Evolutionary conservation across 352 stramenopile genomes (phyloP), one percentile per base, ranked within the genome.

Genomic region (Phytophthora boehmeriae): DNA sequence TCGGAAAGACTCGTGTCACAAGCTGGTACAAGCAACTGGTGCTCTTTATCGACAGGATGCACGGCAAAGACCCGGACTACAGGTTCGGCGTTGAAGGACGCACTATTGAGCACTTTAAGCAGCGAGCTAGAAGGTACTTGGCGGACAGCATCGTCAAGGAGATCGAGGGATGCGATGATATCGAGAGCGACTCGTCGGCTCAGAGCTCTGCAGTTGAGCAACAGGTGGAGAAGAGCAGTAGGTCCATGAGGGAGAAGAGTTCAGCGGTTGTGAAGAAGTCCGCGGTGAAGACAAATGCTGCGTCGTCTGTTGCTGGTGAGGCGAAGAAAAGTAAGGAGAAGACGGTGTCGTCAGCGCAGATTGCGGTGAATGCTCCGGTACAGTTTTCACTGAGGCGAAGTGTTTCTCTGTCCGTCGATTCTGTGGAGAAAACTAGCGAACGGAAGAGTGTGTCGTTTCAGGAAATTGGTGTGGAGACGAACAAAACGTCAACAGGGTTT

Each of bases 31-130:
- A 22, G 19, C 65, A 66, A 30, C 25, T 73, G 1, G 35, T 10
- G 20, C 10, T 11, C 1, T 73, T 69, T 23, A 27, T 63, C 22
- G 48, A 69, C 8, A 19, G 2, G n/a, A 69, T 73, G 65, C 42
- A 10, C 5, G 23, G 8, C 17, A 48, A 48, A 10, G 19, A 48
- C 20, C 4, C 23, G 2, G 16, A 28, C 2, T 48, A 48, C 42
- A 16, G 9, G 8, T 48, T 44, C 19, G 38, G 16, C 9, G 14
- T 22, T 44, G 38, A 10, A 20, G 38, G 38, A 20, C 38, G 38
- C 38, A 44, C 14, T 1, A 22, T 11, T 19, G 38, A 22, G 38
- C 13, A 44, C n/a, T 44, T 44, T 17, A 44, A 44, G 13, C 20
- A 44, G n/a, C 38, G 38, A 44, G 38, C 38, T 16, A 44, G 38